phyloP scores from a whole-genome alignment of 108 stramenopile genomes.

The Pseudonitzschia multistriata region DNA sequence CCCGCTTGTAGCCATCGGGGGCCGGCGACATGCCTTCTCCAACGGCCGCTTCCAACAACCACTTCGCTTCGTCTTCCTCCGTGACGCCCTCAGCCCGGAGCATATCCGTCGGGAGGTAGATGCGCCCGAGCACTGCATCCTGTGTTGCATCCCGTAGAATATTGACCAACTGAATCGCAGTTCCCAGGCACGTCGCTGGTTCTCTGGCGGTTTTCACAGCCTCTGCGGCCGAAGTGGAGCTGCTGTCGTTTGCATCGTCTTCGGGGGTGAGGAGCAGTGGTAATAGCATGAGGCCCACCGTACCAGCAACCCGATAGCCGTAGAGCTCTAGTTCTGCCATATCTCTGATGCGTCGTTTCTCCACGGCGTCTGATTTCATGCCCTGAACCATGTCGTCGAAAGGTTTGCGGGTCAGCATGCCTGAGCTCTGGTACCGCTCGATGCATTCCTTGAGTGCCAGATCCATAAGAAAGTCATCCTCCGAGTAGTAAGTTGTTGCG shows the following conservation, averaged over 20 bases:
- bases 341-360: conserved; percentile 11
- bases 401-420: conserved; percentile 8
- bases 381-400: conserved; percentile 33
- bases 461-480: conserved; percentile 8
- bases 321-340: conserved; percentile 32
- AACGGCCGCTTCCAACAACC: no score
- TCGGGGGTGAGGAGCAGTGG: conserved; percentile 6
- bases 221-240: no score
- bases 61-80: neutral
- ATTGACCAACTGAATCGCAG: conserved; percentile 32
- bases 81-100: neutral
- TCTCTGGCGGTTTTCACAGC: conserved; percentile 5
- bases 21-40: neutral
- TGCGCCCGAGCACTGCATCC: conserved; percentile 24
- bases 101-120: conserved; percentile 29
- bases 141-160: conserved; percentile 30
- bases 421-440: neutral
- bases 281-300: conserved; percentile 29
- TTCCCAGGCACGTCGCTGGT: conserved; percentile 29
- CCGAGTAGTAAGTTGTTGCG: neutral
- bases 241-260: neutral
- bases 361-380: conserved; percentile 27
- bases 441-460: conserved; percentile 9
- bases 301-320: conserved; percentile 38
- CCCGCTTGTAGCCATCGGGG: conserved; percentile 18